Conservation (phyloP, 2,329 filamentous ascomycete genomes). For the Pezicula radicicola region DNA sequence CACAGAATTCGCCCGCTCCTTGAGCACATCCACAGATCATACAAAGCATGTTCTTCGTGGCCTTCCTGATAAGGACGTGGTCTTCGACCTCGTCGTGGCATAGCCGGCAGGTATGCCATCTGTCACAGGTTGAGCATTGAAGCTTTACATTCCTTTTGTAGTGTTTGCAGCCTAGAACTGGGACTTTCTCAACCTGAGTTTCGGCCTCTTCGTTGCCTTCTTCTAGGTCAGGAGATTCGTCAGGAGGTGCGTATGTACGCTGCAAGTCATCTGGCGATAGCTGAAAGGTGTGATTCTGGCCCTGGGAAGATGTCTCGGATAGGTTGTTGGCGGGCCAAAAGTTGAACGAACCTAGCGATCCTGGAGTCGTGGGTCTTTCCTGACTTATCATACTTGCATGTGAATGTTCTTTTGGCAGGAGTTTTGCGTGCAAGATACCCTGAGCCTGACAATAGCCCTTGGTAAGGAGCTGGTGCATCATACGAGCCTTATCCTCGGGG, state of each 20-base stretch:
- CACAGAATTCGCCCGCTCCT: conserved; percentile 73
- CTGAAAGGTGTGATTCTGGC: conserved; percentile 37
- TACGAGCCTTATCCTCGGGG: conserved; percentile 63
- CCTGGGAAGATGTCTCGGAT: conserved; percentile 14
- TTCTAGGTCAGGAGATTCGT: conserved; percentile 44
- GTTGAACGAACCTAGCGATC: conserved; percentile 51
- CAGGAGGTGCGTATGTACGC: conserved; percentile 63
- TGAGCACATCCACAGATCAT: conserved; percentile 92
- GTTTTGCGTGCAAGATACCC: conserved; percentile 25
- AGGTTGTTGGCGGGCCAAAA: conserved; percentile 51
- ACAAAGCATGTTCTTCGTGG: conserved; percentile 94
- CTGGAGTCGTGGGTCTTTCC: conserved; percentile 40
- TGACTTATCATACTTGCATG: conserved; percentile 27
- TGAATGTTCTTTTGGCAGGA: conserved; percentile 17
- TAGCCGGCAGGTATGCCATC: conserved; percentile 93
- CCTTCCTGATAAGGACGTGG: conserved; percentile 74
- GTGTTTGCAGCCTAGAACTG: conserved; percentile 77
- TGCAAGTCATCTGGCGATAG: conserved; percentile 59
- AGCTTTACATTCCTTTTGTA: conserved; percentile 96
- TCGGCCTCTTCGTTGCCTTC: conserved; percentile 29
- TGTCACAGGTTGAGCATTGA: conserved; percentile 84
- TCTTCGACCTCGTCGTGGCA: conserved; percentile 86
- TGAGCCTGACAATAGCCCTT: conserved; percentile 59
- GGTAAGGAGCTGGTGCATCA: conserved; percentile 69
- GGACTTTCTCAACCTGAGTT: conserved; percentile 19